Evolutionary conservation across 2,329 filamentous ascomycete species (phyloP), one percentile per base, ranked within the genome.

Genomic region (Aspergillus niger): DNA sequence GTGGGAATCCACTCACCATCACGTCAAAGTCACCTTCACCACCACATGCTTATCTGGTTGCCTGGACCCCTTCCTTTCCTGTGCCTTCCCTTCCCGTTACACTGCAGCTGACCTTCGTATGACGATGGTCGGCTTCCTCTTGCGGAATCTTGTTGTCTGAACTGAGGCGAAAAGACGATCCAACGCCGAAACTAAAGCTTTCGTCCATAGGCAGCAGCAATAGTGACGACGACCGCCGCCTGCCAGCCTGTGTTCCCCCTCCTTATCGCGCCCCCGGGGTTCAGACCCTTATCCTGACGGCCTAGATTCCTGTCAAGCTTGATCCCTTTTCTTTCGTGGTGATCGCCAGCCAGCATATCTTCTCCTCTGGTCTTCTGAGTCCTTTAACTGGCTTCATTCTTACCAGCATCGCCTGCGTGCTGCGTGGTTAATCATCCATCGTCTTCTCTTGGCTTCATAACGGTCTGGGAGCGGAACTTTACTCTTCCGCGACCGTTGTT

Each of bases 191-290:
- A 57, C 36, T 51, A 55, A 48, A 55, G 49, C 44, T 13, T 7
- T 22, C 32, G 38, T 51, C 44, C 57, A 59, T 58, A 65, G 64
- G 64, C 64, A 65, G 60, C 64, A 64, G 62, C 57, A 56, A 61
- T 59, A 58, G 59, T 54, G 47, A 32, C 60, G 49, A 57, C 56
- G 49, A 55, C 39, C 36, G 36, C 26, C 36, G 32, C 32, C 32
- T 36, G 32, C 53, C 36, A 51, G 36, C 22, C 49, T 44, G 55
- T 53, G 26, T 24, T 55, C 20, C 20, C 43, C 51, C 26, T 50
- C 57, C 48, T 57, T 55, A 57, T 48, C 41, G 43, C 20, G 5
- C 48, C 41, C 43, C 41, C 11, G 22, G 49, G 48, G 52, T 32
- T 36, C 41, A 32, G 41, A 22, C 20, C 24, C 50, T 48, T 55